Base-by-base conservation (phyloP, 768 basidiomycete species). In the Hypsizygus marmoreus region DNA sequence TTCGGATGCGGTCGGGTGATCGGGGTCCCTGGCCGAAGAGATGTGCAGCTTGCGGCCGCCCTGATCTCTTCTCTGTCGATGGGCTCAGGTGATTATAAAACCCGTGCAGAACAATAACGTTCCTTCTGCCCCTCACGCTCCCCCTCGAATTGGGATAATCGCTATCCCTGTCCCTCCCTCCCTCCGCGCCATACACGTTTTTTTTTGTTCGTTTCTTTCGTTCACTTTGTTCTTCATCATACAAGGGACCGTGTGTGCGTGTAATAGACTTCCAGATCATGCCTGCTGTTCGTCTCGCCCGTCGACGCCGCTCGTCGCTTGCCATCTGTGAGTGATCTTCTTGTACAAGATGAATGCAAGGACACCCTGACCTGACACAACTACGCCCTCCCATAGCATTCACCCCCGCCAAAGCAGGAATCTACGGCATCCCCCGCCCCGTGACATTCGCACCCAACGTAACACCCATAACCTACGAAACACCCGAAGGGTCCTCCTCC, bases 371-470 rank as follows among this genome's bases (percentile, higher is more conserved):
- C 4, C 11, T 11, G 6, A 30, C 28, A 2, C 10, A 17, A 35
- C 17, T 30, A 32, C 10, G 12, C 13, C 16, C 20, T 14, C 13
- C 20, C 7, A 17, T 35, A 57, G 69, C 67, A 13, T 47, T 65
- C 23, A 60, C 65, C 26, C 69, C 72, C 22, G 74, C 76, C 43
- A 82, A 78, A 52, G 64, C 81, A 4, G 81, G 80, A 12, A 72
- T 72, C 45, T 82, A 84, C 38, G 79, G 79, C 20, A 67, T 74
- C 43, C 56, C 62, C n/a, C 70, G 74, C 1, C 67, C 71, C 4
- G 78, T 85, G 20, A 81, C 79, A 0, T 86, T 86, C 38, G 82
- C 82, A 4, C 63, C 63, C 20, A 65, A 65, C 32, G 51, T 65
- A 0, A 65, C 63, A 0, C 63, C 63, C 1, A 52, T 61, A 5